Base-by-base conservation (phyloP, 2,329 filamentous ascomycete species). In the Sporothrix curviconia region DNA sequence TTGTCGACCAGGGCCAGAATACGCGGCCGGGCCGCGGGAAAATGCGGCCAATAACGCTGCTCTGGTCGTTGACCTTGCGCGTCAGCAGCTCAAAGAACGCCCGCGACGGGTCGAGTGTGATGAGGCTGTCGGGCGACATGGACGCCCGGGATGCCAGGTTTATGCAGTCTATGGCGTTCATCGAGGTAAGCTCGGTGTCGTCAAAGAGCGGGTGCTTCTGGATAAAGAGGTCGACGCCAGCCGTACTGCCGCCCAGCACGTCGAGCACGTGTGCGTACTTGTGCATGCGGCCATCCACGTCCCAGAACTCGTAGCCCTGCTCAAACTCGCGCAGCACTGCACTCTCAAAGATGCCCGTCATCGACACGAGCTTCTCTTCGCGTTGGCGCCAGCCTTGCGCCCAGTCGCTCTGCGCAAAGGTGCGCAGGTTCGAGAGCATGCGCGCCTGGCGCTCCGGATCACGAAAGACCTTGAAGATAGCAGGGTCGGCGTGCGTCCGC, bases 271-370 rank as follows among this genome's bases (percentile, higher is more conserved):
- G 84, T 2, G 92, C 92, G 71, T 96, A 97, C 66, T 88, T 83
- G 64, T 81, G 84, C 92, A 97, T 96, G 55, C 85, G 80, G 2
- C 90, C 91, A 63, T 95, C 88, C 55, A 95, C 84, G 69, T 99
- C 92, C 74, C 87, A 89, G 43, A 84, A 85, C 69, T 94, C 90
- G 64, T 95, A 95, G 4, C 90, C 94, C 67, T 94, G 88, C 71
- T 95, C 89, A 64, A 99, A 99, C 69, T 99, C 94, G 50, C 88
- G 82, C 53, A 96, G 74, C 3, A 95, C 92, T 3, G 92, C 91
- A 57, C 86, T 91, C 72, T 97, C 92, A 66, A 99, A 99, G 59
- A 94, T 85, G 37, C 80, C 80, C 63, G 86, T 82, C 80, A 95
- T 91, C 24, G 79, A 81, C 37, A 82, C 76, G 19, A 99, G 75